Base-by-base conservation (phyloP, 345 rosid genomes). In the Carallia brachiata region DNA sequence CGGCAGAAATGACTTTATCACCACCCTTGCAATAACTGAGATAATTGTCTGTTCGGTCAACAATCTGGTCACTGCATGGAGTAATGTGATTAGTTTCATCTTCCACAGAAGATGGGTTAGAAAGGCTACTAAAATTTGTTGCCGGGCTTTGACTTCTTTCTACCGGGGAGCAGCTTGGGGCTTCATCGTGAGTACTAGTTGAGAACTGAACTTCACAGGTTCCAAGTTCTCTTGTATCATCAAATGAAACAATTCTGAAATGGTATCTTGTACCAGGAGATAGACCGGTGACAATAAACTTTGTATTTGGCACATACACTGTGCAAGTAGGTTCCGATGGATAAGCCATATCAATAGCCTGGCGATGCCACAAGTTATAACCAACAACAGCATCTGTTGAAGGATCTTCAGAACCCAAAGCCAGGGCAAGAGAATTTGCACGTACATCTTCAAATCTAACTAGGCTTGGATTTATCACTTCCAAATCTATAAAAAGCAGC, bases 131-230 rank as follows among this genome's bases (percentile, higher is more conserved):
- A 80, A 95, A 89, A 71, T 90, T 88, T 54, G 98, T 94, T n/a
- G 82, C 77, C 9, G 97, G 97, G 79, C 97, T 94, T 73, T 88
- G 97, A 59, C 97, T 88, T 86, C 96, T 86, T 83, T 89, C 98
- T 4, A 76, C 80, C 16, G 69, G 69, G 0, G 72, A 70, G 72
- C 80, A 77, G 71, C 85, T 86, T 0, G 75, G 74, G 67, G 78
- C 81, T 76, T 79, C 85, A 59, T 80, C 87, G 71, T 75, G 78
- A 44, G 67, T 32, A 72, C 53, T 62, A 47, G 91, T 87, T 62
- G 85, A 60, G 62, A 80, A 75, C 36, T 68, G 76, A 80, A 85
- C 82, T 81, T 88, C 97, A 76, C 77, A 84, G 6, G 61, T 75
- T 5, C 82, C 81, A 30, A 81, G 59, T 77, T 89, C 90, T 70